Evolutionary conservation across 257 asterid species (phyloP).

Genomic region (Nicotiana benthamiana): DNA sequence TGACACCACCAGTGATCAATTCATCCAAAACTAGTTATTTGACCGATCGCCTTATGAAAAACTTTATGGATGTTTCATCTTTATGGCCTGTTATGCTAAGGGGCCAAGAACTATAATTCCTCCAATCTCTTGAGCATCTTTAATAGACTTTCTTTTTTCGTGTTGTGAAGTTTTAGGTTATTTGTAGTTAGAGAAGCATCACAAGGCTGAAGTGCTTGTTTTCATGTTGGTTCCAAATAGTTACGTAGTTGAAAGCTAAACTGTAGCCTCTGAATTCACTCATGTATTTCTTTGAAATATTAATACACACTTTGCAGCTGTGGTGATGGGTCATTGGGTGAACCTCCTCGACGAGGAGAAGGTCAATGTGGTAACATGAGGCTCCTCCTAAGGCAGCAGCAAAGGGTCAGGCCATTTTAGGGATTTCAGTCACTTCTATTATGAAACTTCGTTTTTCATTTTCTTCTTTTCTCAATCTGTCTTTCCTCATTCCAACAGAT

Average conservation of each 20-base stretch:
- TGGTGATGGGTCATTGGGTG: constrained; percentile 71
- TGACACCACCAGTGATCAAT: neutral
- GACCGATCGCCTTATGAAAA: neutral
- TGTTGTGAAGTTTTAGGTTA: neutral
- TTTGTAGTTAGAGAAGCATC: neutral
- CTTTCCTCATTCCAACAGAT: constrained; percentile 32
- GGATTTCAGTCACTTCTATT: constrained; percentile 10
- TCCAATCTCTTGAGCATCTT: neutral
- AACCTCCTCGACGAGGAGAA: constrained; percentile 80
- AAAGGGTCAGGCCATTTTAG: constrained; percentile 45
- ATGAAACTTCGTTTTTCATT: neutral
- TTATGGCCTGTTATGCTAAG: neutral
- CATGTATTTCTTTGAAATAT: constrained; percentile 3
- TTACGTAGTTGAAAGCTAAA: neutral
- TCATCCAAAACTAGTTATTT: neutral
- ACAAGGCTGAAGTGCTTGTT: neutral
- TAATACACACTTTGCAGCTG: constrained; percentile 45
- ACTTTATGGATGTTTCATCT: neutral
- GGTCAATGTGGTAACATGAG: constrained; percentile 94
- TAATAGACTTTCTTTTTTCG: neutral
- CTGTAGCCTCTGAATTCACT: neutral
- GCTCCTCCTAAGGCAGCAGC: constrained; percentile 87
- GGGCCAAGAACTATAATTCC: neutral
- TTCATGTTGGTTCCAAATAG: neutral
- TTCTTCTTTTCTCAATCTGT: neutral